These are phyloP conservation scores for Raffaelea arxii DNA, from an alignment of 2,329 filamentous ascomycete species.

Conservation along the genomic window DNA sequence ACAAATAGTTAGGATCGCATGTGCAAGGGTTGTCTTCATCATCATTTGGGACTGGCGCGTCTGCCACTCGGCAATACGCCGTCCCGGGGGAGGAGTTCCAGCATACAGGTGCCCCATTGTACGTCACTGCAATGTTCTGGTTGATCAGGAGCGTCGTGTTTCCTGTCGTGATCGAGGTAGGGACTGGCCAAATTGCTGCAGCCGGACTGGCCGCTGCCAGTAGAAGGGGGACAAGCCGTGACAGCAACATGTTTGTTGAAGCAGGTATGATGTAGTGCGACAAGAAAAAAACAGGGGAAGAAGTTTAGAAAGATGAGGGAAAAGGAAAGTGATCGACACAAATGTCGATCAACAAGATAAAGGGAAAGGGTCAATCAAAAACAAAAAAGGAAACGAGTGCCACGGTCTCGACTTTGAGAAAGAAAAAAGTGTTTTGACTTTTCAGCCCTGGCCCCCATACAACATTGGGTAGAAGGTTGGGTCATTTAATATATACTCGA, in stretches of 20 bases:
- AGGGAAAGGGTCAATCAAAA: not conserved
- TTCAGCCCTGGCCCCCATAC: too few relatives aligned
- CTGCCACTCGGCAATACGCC: constrained; percentile 7
- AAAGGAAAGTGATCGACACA: not conserved
- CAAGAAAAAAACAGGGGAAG: not conserved
- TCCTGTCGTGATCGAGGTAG: constrained; percentile 40
- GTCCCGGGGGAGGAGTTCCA: constrained; percentile 20
- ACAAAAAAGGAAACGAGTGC: not conserved
- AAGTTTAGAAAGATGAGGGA: not conserved
- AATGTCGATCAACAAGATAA: constrained; percentile 1
- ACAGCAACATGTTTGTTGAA: constrained; percentile 14
- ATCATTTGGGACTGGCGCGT: not conserved
- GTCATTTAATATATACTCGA: too few relatives aligned
- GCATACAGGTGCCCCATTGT: constrained; percentile 49
- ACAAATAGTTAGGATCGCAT: constrained; percentile 5
- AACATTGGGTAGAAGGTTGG: too few relatives aligned
- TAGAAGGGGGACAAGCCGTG: constrained; percentile 24
- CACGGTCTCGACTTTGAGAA: not conserved
- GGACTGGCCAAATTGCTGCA: constrained; percentile 50
- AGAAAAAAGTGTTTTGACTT: not conserved
- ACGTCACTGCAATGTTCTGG: constrained; percentile 41
- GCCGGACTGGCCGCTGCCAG: constrained; percentile 29
- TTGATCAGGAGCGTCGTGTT: constrained; percentile 43
- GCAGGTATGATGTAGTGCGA: not conserved
- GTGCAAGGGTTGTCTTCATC: not conserved